phyloP scores from a whole-genome alignment of 2,329 filamentous ascomycete genomes.

The Didymella segeticola region DNA sequence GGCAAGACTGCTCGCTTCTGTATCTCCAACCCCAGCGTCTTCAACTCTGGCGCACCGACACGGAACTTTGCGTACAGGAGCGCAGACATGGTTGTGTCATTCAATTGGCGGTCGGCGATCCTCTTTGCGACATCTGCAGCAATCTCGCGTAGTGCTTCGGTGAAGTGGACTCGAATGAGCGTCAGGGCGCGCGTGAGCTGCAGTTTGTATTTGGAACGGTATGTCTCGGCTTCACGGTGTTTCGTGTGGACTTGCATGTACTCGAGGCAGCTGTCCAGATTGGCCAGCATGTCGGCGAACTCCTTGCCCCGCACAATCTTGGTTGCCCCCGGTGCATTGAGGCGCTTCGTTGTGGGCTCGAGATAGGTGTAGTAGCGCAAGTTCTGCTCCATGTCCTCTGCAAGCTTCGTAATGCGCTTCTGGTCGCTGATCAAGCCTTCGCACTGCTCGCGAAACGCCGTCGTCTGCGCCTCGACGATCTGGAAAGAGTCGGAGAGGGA shows the following conservation, averaged over 20 bases:
- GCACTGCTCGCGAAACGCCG: conserved; percentile 91
- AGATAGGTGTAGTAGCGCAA: conserved; percentile 95
- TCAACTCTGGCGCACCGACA: conserved; percentile 69
- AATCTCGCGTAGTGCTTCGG: conserved; percentile 67
- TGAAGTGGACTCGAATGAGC: conserved; percentile 71
- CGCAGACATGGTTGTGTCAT: conserved; percentile 75
- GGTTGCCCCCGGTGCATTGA: conserved; percentile 90
- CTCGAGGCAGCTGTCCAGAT: conserved; percentile 86
- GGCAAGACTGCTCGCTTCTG: conserved; percentile 69
- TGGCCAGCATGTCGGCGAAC: conserved; percentile 86
- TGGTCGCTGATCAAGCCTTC: conserved; percentile 86
- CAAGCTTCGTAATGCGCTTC: conserved; percentile 76
- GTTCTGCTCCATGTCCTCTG: conserved; percentile 85
- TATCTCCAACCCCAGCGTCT: conserved; percentile 70
- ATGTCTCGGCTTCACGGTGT: conserved; percentile 87
- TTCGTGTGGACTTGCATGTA: conserved; percentile 88
- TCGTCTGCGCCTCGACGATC: conserved; percentile 86
- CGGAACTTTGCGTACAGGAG: conserved; percentile 75
- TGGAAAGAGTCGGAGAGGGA: conserved; percentile 85
- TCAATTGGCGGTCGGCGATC: conserved; percentile 70
- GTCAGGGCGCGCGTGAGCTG: conserved; percentile 75
- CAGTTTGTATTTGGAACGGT: conserved; percentile 84
- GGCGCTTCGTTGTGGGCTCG: conserved; percentile 84
- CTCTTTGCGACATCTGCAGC: conserved; percentile 68
- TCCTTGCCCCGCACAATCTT: conserved; percentile 83